Evolutionary conservation across 345 rosid genomes (phyloP), one percentile per base, ranked within the genome.

Genomic region (Hibiscus tridactylites): DNA sequence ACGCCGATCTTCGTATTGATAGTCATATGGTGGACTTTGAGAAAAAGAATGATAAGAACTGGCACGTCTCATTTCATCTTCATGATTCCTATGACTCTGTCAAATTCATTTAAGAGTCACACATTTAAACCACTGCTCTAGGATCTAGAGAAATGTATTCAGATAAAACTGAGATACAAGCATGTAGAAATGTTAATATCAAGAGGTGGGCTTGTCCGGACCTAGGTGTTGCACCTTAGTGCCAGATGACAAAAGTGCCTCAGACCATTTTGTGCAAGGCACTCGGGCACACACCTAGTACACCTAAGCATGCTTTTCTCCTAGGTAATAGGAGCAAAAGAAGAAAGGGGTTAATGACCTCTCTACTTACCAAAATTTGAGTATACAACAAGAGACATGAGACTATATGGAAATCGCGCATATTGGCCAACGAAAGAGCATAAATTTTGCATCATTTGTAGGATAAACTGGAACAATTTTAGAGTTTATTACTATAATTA

Each of bases 11-110:
- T 92, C 97, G 74, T 95, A 95, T 81, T 95, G 99, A 77, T 87
- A 81, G 80, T 95, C 97, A 70, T 95, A 95, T 78, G 99, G 99
- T 73, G 97, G 97, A 84, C 99, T 95, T 74, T 92, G 99, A 57
- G 99, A 95, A 84, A 81, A 95, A 62, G 99, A 95, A 84, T 95
- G 99, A 83, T 95, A 92, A 33, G 99, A 95, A 79, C 91, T 88
- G 78, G 99, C 97, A 71, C 99, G 92, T 80, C 89, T 86, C 56
- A 83, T 85, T 77, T 85, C 82, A 49, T 80, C 93, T 80, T 85
- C 92, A 77, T 68, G 82, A 74, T 83, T 83, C 82, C 85, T 80
- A 50, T 60, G 66, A 76, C 81, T 82, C 98, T 94, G 93, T 65
- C 82, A 78, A 77, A 76, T 73, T 68, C 74, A 83, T 77, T 61